Base-by-base conservation (phyloP, 108 stramenopile species). In the Cyclostephanos tholiformis region DNA sequence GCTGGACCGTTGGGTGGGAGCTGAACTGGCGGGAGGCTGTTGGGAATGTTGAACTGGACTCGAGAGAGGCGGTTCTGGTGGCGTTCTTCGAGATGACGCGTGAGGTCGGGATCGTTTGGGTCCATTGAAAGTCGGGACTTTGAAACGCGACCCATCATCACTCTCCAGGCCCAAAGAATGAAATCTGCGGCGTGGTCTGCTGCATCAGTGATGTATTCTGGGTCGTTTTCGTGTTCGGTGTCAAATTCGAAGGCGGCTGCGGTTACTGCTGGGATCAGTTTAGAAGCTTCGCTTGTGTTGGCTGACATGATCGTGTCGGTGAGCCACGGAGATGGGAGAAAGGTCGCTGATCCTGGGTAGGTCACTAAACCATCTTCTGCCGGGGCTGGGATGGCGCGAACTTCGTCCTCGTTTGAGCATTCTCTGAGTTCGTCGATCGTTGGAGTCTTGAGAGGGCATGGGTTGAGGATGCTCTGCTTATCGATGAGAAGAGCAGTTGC, bases 171-270 rank as follows among this genome's bases (percentile, higher is more conserved):
- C 50, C 50, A 51, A 4, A 51, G 50, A 17, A 51, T 51, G 50
- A 51, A 51, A 51, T 51, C 50, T 51, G 4, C 8, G 50, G 20
- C 20, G 50, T 51, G 50, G 2, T 36, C 6, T 6, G 36, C 36
- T 36, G n/a, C n/a, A n/a, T n/a, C n/a, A n/a, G n/a, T n/a, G n/a
- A 4, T 36, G 36, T 4, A 9, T 51, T 9, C 19, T 51, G 50
- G 19, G 50, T 17, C 20, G 50, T 17, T 51, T 4, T 20, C 20
- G 50, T 51, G 20, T 20, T 51, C 50, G 8, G 50, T 10, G 8
- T 51, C 50, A 51, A 20, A 20, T n/a, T 51, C 50, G 50, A 51
- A 51, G 50, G 50, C 17, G 50, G 50, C 50, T 51, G 50, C 50
- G 10, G 2, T 51, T 4, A 20, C 50, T 20, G 50, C 10, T 2